These are phyloP conservation scores for Silene coronaria DNA, from an alignment of 179 eudicot species.

Conservation along the genomic window DNA sequence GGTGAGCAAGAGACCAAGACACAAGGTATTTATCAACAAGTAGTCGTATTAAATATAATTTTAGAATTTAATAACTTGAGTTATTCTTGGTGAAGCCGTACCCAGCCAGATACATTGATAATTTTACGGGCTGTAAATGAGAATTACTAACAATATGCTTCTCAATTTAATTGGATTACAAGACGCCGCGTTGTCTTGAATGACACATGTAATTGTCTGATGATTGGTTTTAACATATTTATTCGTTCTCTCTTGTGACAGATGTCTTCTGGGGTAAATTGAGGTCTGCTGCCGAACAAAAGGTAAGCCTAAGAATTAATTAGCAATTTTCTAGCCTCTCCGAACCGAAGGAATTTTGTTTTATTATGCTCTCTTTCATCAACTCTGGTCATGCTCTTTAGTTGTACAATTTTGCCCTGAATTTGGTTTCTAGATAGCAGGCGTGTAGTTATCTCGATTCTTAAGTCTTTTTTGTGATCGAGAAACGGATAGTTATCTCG, in stretches of 20 bases:
- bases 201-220: background rate
- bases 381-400: too few relatives aligned
- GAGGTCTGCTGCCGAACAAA: slow-evolving; percentile 29
- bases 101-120: background rate
- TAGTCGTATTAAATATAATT: too few relatives aligned
- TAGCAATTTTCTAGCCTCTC: background rate
- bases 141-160: background rate
- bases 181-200: background rate
- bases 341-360: too few relatives aligned
- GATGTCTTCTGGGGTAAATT: slow-evolving; percentile 36
- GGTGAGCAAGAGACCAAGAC: slow-evolving; percentile 17
- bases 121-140: background rate
- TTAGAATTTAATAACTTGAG: too few relatives aligned
- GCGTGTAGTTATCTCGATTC: too few relatives aligned
- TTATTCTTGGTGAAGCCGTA: too few relatives aligned
- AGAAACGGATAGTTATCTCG: too few relatives aligned
- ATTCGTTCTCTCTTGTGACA: slow-evolving; percentile 8
- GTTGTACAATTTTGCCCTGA: too few relatives aligned
- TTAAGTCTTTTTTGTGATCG: too few relatives aligned
- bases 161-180: background rate
- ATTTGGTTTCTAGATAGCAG: too few relatives aligned
- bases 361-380: too few relatives aligned
- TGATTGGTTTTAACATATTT: background rate
- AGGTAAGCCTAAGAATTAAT: slow-evolving; percentile 13
- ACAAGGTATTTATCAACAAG: slow-evolving; percentile 19